Conservation (phyloP, 352 stramenopile genomes). For the Phytophthora fragariaefolia region DNA sequence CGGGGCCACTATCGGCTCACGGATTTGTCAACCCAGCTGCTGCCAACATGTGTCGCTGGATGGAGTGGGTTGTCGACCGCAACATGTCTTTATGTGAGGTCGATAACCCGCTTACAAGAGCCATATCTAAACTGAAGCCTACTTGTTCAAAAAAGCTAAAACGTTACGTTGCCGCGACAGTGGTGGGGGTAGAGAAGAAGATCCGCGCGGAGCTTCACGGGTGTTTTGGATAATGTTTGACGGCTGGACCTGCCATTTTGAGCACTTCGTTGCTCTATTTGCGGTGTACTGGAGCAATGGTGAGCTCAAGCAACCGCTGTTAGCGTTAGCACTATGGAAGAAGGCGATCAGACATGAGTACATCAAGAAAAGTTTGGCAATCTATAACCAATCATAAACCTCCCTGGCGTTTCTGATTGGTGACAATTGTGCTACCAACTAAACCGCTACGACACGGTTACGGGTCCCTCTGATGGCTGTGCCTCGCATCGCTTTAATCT, state of each 20-base stretch:
- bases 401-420: not conserved
- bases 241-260: not conserved
- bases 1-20: not conserved
- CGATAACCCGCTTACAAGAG: no score
- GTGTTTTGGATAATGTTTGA: conserved; percentile 1
- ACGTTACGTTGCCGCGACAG: no score
- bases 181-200: no score
- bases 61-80: conserved; percentile 8
- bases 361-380: not conserved
- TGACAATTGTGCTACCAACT: conserved; percentile 12
- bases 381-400: not conserved
- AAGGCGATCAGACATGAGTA: not conserved
- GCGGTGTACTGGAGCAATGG: not conserved
- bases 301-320: not conserved
- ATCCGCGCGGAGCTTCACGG: no score
- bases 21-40: not conserved
- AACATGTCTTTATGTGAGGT: no score
- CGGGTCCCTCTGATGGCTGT: conserved; percentile 9
- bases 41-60: not conserved
- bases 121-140: no score
- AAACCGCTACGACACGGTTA: not conserved
- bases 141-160: no score
- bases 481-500: conserved; percentile 15
- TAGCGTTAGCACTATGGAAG: not conserved
- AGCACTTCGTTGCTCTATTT: not conserved